Conservation (phyloP, 768 basidiomycete species). For the Auricularia cornea region DNA sequence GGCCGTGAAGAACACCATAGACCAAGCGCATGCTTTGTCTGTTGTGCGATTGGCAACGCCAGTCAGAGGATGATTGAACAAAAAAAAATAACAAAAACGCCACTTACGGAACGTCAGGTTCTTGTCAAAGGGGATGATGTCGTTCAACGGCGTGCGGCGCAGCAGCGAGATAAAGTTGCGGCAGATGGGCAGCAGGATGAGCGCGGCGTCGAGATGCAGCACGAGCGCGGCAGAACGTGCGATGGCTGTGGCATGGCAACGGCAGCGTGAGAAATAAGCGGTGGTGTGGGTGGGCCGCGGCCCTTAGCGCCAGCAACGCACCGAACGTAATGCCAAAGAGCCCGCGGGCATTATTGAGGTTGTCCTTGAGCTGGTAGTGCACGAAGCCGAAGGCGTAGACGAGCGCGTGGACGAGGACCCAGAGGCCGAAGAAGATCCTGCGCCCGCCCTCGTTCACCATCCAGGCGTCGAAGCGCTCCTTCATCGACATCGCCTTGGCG, state of each 20-base stretch:
- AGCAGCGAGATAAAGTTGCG: conserved; percentile 88
- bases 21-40: conserved; percentile 82
- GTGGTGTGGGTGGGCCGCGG: neutral
- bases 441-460: conserved; percentile 90
- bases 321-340: conserved; percentile 73
- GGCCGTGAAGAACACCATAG: conserved; percentile 66
- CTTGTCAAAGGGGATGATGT: conserved; percentile 88
- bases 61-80: too few relatives aligned
- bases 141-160: conserved; percentile 76
- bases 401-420: conserved; percentile 72
- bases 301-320: conserved; percentile 33
- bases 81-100: too few relatives aligned
- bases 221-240: conserved; percentile 85
- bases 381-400: conserved; percentile 70
- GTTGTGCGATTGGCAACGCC: too few relatives aligned
- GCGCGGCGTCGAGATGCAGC: conserved; percentile 83
- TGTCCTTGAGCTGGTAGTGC: conserved; percentile 76
- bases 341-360: conserved; percentile 52
- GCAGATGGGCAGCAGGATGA: conserved; percentile 93
- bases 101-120: conserved; percentile 62
- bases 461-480: conserved; percentile 60
- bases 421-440: conserved; percentile 69
- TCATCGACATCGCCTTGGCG: conserved; percentile 27
- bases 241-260: conserved; percentile 46
- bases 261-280: neutral